Percentiles rank a stretch among this genome's conserved stretches.
Conservation (phyloP, 1,284 basidiomycete genomes). For the Tausonia pullulans region DNA sequence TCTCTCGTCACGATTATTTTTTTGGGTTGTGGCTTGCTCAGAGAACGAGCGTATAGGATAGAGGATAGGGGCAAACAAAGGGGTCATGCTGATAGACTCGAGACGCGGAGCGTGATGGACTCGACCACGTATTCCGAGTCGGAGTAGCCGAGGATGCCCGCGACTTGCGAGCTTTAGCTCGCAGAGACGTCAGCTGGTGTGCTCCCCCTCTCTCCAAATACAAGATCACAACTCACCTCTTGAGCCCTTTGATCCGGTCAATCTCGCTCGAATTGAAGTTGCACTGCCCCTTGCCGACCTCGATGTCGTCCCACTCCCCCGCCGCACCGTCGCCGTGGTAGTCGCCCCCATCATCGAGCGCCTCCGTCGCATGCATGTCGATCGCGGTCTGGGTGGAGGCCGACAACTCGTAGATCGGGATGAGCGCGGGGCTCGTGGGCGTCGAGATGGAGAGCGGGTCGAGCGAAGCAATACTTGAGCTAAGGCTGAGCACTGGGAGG, state of each 20-base stretch:
- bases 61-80: too few species aligned
- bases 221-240: constrained; percentile 51
- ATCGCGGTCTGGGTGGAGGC: too few species aligned
- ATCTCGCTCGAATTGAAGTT: constrained; percentile 96
- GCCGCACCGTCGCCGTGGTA: constrained; percentile 16
- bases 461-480: constrained; percentile 33
- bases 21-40: too few species aligned
- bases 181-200: background rate
- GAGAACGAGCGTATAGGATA: too few species aligned
- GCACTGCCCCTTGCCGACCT: constrained; percentile 85
- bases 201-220: constrained; percentile 12
- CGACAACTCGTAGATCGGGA: too few species aligned
- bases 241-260: constrained; percentile 71
- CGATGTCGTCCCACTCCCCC: constrained; percentile 64
- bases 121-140: constrained; percentile 96
- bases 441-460: constrained; percentile 26
- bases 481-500: constrained; percentile 30
- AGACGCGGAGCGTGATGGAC: constrained; percentile 48
- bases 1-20: too few species aligned
- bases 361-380: too few species aligned
- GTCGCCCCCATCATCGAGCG: too few species aligned
- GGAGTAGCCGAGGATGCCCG: constrained; percentile 74
- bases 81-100: too few species aligned
- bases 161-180: constrained; percentile 40
- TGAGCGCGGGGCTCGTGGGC: background rate